Base-by-base conservation (phyloP, 1,139 yeast species). In the Suzukiozyma palmioleophila region DNA sequence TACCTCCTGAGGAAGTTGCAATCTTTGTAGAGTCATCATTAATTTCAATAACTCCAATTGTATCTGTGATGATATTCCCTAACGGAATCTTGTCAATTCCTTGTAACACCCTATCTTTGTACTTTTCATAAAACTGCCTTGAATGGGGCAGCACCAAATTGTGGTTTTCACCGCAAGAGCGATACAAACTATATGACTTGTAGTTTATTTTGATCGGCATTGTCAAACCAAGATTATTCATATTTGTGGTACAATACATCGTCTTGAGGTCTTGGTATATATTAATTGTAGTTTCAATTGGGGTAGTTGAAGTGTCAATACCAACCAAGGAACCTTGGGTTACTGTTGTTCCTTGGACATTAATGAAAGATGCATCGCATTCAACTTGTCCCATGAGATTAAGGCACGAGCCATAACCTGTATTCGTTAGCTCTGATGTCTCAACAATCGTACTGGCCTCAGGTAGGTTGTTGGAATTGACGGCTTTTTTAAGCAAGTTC, bases 321-420 rank as follows among this genome's bases (percentile, higher is more conserved):
- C 62, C 65, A 22, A 52, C 51, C 37, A 62, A 39, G 1, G 62
- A 45, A 1, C 67, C 60, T 22, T 39, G 32, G n/a, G 11, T 5
- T 12, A 32, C 21, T 16, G 33, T 36, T 2, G 33, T 21, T n/a
- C 40, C 21, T 32, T 37, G 26, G 18, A 32, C 32, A 16, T 41
- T 41, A 8, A 69, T 49, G 30, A 62, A 57, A 43, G 72, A 59
- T 1, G 78, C 75, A 52, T 79, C 86, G 47, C 81, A 75, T 43
- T 73, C 77, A 0, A 77, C 79, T 3, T 55, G 42, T 0, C 83
- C 83, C 2, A 52, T 43, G 9, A 59, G 42, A 43, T 74, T 73
- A 39, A 78, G 56, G 13, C 77, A 73, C 1, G 83, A 72, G 1
- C 84, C 84, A 38, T 51, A 57, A 0, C 84, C 86, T 3, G 83